A percentile compares a stretch with the other conserved stretches of the same genome.
phyloP scores from a whole-genome alignment of 306 rosid species.

The Cucurbita ficifolia region DNA sequence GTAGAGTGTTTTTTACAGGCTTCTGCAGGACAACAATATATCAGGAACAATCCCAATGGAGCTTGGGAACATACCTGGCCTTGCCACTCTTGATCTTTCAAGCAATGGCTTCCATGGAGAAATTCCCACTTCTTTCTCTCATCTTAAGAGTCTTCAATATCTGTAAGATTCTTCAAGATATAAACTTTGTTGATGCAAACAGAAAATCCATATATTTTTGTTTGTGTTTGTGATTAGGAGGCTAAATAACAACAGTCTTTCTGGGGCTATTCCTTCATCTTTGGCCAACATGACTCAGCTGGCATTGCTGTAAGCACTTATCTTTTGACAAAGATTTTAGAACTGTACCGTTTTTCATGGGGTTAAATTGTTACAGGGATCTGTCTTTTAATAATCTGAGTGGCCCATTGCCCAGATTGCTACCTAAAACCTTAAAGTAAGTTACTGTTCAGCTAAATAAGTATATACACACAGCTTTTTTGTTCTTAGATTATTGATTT shows the following conservation, averaged over 20 bases:
- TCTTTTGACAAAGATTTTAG: background rate
- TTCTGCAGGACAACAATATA: conserved; percentile 62
- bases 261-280: conserved; percentile 69
- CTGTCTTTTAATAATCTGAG: conserved; percentile 71
- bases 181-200: background rate
- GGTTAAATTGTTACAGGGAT: conserved; percentile 41
- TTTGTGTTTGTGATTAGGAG: conserved; percentile 29
- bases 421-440: conserved; percentile 74
- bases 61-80: conserved; percentile 62
- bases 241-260: conserved; percentile 65
- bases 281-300: conserved; percentile 66
- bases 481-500: background rate
- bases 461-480: background rate
- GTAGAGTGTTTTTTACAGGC: conserved; percentile 21
- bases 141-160: conserved; percentile 55
- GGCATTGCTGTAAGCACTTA: conserved; percentile 46
- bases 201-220: background rate
- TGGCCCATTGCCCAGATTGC: conserved; percentile 59
- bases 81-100: conserved; percentile 79
- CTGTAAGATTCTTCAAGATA: conserved; percentile 33
- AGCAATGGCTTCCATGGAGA: conserved; percentile 55
- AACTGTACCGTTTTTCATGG: background rate
- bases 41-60: conserved; percentile 68
- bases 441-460: conserved; percentile 2
- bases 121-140: conserved; percentile 53